A percentile compares a stretch with the other conserved stretches of the same genome.
phyloP scores from a whole-genome alignment of 2,329 filamentous ascomycete species.

The Fusarium equiseti region DNA sequence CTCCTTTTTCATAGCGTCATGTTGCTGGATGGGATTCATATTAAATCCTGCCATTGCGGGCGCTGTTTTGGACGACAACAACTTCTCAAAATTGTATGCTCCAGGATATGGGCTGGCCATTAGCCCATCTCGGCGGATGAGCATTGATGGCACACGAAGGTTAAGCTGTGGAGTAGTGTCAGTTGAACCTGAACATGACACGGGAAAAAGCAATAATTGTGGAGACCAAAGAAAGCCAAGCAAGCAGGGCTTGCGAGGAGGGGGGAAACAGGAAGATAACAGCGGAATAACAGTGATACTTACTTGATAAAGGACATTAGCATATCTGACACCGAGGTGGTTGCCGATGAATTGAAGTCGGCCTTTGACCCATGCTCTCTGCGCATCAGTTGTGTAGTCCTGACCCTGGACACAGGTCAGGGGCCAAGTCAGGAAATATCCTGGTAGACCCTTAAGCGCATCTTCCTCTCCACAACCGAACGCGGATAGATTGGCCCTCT shows the following conservation, averaged over 20 bases:
- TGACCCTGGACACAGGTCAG: constrained; percentile 65
- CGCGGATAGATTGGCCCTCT: constrained; percentile 56
- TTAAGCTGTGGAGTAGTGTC: constrained; percentile 59
- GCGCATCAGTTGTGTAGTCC: constrained; percentile 70
- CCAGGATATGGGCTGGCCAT: constrained; percentile 59
- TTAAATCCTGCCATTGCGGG: constrained; percentile 53
- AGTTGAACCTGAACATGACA: constrained; percentile 26
- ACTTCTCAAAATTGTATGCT: constrained; percentile 59
- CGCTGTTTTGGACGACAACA: constrained; percentile 56
- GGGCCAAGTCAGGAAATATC: constrained; percentile 71
- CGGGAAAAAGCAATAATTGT: constrained; percentile 24
- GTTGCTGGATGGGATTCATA: constrained; percentile 61
- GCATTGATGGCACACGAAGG: constrained; percentile 71
- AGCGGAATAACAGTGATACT: constrained; percentile 32
- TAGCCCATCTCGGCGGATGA: constrained; percentile 67
- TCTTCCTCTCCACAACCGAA: constrained; percentile 65
- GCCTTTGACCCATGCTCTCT: constrained; percentile 67
- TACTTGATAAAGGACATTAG: constrained; percentile 67
- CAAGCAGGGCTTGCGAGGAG: neutral
- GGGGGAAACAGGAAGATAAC: neutral
- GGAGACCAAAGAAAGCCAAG: neutral
- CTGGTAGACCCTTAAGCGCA: constrained; percentile 65
- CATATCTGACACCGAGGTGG: constrained; percentile 69
- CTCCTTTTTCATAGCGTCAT: constrained; percentile 61
- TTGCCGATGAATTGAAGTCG: constrained; percentile 67